phyloP scores from a whole-genome alignment of 768 basidiomycete species.

The Fomitopsis serialis region DNA sequence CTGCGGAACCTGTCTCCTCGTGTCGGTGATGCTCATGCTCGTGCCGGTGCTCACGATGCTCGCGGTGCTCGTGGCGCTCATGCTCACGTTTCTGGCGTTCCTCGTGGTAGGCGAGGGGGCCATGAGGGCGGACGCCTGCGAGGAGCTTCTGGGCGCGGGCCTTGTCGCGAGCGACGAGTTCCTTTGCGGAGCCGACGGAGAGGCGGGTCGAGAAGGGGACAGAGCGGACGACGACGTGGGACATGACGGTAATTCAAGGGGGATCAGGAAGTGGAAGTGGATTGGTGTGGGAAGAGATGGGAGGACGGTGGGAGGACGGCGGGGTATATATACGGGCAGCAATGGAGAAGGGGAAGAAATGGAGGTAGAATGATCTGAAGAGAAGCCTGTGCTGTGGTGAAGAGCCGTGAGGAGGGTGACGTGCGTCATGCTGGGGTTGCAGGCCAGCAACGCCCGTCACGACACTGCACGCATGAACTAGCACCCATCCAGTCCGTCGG shows the following conservation, averaged over 20 bases:
- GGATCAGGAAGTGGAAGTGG: background rate
- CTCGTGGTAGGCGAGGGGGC: constrained; percentile 35
- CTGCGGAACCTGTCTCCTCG: background rate
- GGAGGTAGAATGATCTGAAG: background rate
- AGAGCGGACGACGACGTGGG: constrained; percentile 28
- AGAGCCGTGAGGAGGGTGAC: background rate
- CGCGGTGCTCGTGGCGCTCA: constrained; percentile 16
- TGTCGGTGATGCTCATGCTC: background rate
- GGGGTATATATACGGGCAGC: background rate
- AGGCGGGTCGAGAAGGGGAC: constrained; percentile 44
- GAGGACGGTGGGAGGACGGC: background rate
- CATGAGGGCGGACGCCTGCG: constrained; percentile 49
- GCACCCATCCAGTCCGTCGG: no score
- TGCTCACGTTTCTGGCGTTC: constrained; percentile 19
- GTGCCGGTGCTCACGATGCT: background rate
- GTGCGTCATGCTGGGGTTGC: background rate
- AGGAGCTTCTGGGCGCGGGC: constrained; percentile 51
- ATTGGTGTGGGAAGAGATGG: background rate
- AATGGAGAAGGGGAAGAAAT: background rate
- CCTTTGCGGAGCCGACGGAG: constrained; percentile 33
- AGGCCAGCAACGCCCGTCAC: background rate
- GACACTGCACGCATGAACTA: no score
- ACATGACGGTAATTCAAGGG: constrained; percentile 24
- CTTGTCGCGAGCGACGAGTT: constrained; percentile 48
- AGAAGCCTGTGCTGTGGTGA: background rate